A percentile compares a stretch with the other conserved stretches of the same genome.
Evolutionary conservation across 495 filamentous ascomycete species (phyloP).

Genomic region (Thozetella sp.): DNA sequence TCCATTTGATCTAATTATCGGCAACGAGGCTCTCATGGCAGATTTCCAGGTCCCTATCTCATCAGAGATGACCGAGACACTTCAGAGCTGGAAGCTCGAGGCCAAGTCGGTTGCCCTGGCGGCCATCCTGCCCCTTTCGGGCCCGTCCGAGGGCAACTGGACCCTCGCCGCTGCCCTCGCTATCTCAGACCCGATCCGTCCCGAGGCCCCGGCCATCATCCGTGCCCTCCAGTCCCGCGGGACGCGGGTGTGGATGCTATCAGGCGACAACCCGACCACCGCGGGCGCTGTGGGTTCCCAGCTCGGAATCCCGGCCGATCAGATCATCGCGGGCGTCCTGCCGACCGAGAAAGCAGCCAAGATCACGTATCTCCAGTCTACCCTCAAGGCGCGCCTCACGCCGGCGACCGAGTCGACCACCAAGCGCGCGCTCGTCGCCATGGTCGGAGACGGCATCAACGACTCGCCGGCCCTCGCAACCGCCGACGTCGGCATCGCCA

Average conservation of each 20-base stretch:
- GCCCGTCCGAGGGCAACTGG: constrained; percentile 18
- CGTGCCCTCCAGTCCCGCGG: constrained; percentile 63
- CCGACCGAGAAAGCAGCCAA: constrained; percentile 86
- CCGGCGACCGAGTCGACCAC: constrained; percentile 19
- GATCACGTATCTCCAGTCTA: constrained; percentile 74
- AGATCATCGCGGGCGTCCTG: constrained; percentile 87
- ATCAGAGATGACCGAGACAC: constrained; percentile 31
- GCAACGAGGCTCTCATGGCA: constrained; percentile 77
- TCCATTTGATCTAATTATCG: constrained; percentile 71
- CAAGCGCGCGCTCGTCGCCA: constrained; percentile 42
- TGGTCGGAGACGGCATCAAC: constrained; percentile 87
- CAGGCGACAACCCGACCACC: constrained; percentile 79
- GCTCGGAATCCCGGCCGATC: constrained; percentile 71
- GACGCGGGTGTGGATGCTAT: constrained; percentile 87
- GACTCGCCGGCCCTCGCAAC: constrained; percentile 80
- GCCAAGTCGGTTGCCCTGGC: constrained; percentile 77
- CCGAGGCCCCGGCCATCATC: constrained; percentile 71
- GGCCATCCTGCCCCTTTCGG: constrained; percentile 38
- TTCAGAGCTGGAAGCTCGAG: constrained; percentile 68
- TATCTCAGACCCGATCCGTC: constrained; percentile 75
- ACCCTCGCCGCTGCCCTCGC: constrained; percentile 53
- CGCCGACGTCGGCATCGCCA: constrained; percentile 82
- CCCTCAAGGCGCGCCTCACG: constrained; percentile 39
- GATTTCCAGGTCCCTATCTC: constrained; percentile 39
- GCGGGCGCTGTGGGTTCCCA: constrained; percentile 74